A percentile compares a stretch with the other conserved stretches of the same genome.
Evolutionary conservation across 257 asterid species (phyloP).

Genomic region (Paulownia fortunei): DNA sequence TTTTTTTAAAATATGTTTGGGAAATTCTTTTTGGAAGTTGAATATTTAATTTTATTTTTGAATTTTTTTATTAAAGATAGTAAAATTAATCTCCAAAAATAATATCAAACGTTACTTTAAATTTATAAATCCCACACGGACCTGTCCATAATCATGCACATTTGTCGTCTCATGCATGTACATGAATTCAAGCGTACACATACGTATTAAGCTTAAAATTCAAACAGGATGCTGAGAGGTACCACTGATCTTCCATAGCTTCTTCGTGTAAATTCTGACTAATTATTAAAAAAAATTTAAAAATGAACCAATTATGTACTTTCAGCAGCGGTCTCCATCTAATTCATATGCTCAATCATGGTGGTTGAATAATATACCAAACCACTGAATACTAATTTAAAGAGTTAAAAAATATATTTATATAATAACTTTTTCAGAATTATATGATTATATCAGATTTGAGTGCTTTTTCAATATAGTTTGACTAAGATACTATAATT

Average conservation of each 20-base stretch:
- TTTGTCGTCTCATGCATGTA: conserved; percentile 27
- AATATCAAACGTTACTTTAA: too few species aligned
- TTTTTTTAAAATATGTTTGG: too few species aligned
- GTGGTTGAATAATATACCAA: conserved; percentile 24
- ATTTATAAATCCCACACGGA: not conserved
- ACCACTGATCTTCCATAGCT: conserved; percentile 9
- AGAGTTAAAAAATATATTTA: not conserved
- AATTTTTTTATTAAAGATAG: too few species aligned
- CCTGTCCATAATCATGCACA: conserved; percentile 7
- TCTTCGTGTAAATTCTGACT: not conserved
- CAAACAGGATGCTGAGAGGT: conserved; percentile 19
- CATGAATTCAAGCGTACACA: not conserved
- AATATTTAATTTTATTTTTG: too few species aligned
- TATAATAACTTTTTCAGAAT: not conserved
- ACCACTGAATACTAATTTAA: not conserved
- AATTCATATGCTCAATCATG: conserved; percentile 26
- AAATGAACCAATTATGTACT: conserved; percentile 14
- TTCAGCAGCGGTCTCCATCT: not conserved
- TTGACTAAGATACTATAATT: conserved; percentile 15
- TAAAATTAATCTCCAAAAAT: too few species aligned
- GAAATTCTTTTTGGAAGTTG: too few species aligned
- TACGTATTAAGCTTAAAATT: conserved; percentile 22
- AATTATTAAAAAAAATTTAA: conserved; percentile 16
- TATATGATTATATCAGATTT: conserved; percentile 15
- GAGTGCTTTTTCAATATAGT: conserved; percentile 9